phyloP scores from a whole-genome alignment of 257 asterid species.

The Mitragyna speciosa region DNA sequence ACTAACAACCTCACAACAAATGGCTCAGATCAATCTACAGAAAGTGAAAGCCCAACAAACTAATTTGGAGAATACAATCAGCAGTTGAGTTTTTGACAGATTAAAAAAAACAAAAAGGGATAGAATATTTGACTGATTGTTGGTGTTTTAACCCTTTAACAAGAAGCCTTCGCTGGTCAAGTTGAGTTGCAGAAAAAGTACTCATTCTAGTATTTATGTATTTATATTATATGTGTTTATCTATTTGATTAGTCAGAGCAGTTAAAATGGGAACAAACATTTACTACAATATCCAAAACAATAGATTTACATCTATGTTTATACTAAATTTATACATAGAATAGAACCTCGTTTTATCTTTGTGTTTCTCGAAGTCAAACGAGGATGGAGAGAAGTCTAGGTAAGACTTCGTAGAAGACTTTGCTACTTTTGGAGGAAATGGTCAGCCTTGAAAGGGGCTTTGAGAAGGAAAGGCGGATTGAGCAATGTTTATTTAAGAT shows the following conservation, averaged over 20 bases:
- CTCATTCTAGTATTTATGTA: not conserved
- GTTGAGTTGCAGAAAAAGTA: slow-evolving; percentile 38
- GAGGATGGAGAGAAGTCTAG: not conserved
- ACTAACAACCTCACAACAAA: slow-evolving; percentile 66
- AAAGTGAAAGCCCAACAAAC: slow-evolving; percentile 71
- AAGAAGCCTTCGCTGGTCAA: slow-evolving; percentile 39
- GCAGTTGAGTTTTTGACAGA: not conserved
- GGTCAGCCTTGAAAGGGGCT: too few relatives aligned
- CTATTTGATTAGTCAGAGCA: not conserved
- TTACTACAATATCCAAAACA: too few relatives aligned
- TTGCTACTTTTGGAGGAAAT: too few relatives aligned
- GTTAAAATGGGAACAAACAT: too few relatives aligned
- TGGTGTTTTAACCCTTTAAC: slow-evolving; percentile 18
- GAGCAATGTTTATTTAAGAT: too few relatives aligned
- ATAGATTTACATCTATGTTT: not conserved
- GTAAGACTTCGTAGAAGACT: too few relatives aligned
- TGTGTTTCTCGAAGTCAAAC: not conserved
- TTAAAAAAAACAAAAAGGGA: not conserved
- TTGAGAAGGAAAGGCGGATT: too few relatives aligned
- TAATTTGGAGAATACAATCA: slow-evolving; percentile 22
- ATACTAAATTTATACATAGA: not conserved
- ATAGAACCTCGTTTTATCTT: not conserved
- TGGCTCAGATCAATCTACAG: slow-evolving; percentile 49
- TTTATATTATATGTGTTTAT: not conserved
- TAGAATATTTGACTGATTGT: not conserved